Evolutionary conservation across 2,329 filamentous ascomycete species (phyloP).

Genomic region (Lachnum nothofagi): DNA sequence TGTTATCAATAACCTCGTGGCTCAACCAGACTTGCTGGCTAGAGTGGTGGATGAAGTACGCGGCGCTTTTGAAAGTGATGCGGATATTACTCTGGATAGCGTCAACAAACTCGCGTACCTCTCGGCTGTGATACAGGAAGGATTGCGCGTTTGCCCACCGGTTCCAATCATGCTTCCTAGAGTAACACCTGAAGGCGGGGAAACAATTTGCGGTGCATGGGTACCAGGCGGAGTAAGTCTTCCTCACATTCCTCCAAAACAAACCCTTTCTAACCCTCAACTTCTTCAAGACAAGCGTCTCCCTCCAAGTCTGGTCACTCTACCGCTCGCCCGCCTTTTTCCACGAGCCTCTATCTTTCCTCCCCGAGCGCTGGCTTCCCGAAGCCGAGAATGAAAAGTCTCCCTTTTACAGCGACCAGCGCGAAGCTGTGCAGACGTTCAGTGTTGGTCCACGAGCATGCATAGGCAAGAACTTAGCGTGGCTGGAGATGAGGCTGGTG

Average conservation of each 20-base stretch:
- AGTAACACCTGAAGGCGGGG: slow-evolving; percentile 17
- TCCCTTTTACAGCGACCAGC: slow-evolving; percentile 30
- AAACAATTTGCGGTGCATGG: slow-evolving; percentile 13
- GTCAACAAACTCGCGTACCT: slow-evolving; percentile 35
- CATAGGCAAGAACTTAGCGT: slow-evolving; percentile 20
- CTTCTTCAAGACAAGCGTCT: slow-evolving; percentile 5
- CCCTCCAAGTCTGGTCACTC: background rate
- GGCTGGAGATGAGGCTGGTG: slow-evolving; percentile 3
- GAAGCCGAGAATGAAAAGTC: slow-evolving; percentile 3
- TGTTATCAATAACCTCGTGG: slow-evolving; percentile 22
- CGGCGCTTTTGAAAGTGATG: slow-evolving; percentile 31
- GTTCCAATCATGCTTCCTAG: slow-evolving; percentile 14
- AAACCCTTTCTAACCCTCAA: background rate
- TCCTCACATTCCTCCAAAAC: background rate
- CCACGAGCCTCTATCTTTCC: background rate
- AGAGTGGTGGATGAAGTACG: slow-evolving; percentile 39
- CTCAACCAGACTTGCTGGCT: slow-evolving; percentile 29
- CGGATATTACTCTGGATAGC: slow-evolving; percentile 36
- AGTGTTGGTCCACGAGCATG: slow-evolving; percentile 31
- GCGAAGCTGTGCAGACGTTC: slow-evolving; percentile 28
- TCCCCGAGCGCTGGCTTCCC: slow-evolving; percentile 20
- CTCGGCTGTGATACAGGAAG: slow-evolving; percentile 39
- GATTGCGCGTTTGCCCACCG: slow-evolving; percentile 38
- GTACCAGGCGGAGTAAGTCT: background rate
- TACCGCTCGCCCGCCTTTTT: background rate